Percentiles rank a stretch among this genome's conserved stretches.
These are phyloP conservation scores for Jacaranda copaia DNA, from an alignment of 257 asterid species.

Conservation along the genomic window DNA sequence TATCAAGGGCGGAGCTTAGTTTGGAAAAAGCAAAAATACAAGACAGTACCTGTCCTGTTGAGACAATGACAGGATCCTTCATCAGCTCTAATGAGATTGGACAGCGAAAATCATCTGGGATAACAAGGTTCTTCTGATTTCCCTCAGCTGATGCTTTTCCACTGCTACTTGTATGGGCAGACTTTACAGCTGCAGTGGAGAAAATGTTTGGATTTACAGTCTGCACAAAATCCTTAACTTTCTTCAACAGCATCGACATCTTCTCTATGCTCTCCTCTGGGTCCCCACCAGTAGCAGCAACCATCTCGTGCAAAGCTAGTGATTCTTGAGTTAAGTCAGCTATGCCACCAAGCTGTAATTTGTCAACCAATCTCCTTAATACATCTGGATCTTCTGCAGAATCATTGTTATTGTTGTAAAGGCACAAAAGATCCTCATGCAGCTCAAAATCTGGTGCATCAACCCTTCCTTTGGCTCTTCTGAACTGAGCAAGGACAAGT, in stretches of 20 bases:
- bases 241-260: constrained; percentile 91
- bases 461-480: constrained; percentile 93
- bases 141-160: constrained; percentile 55
- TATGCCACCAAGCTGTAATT: constrained; percentile 80
- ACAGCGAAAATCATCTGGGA: constrained; percentile 98
- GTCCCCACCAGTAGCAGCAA: constrained; percentile 82
- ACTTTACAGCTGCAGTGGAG: constrained; percentile 51
- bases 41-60: constrained; percentile 90
- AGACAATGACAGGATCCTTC: constrained; percentile 97
- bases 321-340: constrained; percentile 93
- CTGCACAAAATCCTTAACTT: constrained; percentile 90
- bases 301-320: constrained; percentile 95
- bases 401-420: constrained; percentile 55
- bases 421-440: constrained; percentile 75
- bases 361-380: constrained; percentile 73
- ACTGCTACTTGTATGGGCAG: constrained; percentile 58
- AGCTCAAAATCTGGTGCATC: constrained; percentile 81
- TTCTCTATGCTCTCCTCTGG: constrained; percentile 89
- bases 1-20: constrained; percentile 12
- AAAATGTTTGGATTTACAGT: constrained; percentile 73
- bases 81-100: constrained; percentile 95
- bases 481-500: constrained; percentile 96
- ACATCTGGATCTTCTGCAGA: constrained; percentile 56
- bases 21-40: constrained; percentile 24
- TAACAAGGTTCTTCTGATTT: constrained; percentile 61